Percentiles rank a stretch among this genome's conserved stretches.
Conservation (phyloP, 768 basidiomycete species). For the Pisolithus albus region DNA sequence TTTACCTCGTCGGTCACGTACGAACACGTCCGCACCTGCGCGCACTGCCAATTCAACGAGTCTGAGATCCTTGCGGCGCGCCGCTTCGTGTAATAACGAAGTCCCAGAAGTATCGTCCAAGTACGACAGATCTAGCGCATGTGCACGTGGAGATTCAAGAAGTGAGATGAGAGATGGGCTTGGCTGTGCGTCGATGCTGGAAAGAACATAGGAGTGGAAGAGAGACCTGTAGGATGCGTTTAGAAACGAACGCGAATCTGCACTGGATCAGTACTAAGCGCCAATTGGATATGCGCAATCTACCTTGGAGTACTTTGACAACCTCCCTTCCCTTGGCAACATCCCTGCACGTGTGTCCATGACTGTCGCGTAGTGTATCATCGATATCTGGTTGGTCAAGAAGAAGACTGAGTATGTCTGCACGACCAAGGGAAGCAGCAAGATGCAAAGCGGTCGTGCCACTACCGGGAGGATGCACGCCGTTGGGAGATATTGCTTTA, state of each 20-base stretch:
- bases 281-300: slow-evolving; percentile 10
- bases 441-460: slow-evolving; percentile 70
- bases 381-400: slow-evolving; percentile 77
- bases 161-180: slow-evolving; percentile 45
- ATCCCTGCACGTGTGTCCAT: slow-evolving; percentile 64
- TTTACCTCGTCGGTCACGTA: slow-evolving; percentile 69
- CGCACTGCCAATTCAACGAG: slow-evolving; percentile 80
- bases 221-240: slow-evolving; percentile 70
- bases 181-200: slow-evolving; percentile 38
- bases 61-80: slow-evolving; percentile 68
- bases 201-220: slow-evolving; percentile 67
- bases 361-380: slow-evolving; percentile 62
- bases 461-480: slow-evolving; percentile 63
- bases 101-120: slow-evolving; percentile 74
- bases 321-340: slow-evolving; percentile 67
- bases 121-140: slow-evolving; percentile 69
- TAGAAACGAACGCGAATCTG: slow-evolving; percentile 73
- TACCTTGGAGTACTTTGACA: slow-evolving; percentile 60
- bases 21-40: slow-evolving; percentile 85
- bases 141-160: slow-evolving; percentile 61
- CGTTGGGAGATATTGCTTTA: slow-evolving; percentile 74
- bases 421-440: slow-evolving; percentile 62
- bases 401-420: slow-evolving; percentile 67
- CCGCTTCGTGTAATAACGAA: slow-evolving; percentile 83
- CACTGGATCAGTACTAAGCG: slow-evolving; percentile 2